Evolutionary conservation across 139 green algal species (phyloP).

Genomic region (Eudorina sp.): DNA sequence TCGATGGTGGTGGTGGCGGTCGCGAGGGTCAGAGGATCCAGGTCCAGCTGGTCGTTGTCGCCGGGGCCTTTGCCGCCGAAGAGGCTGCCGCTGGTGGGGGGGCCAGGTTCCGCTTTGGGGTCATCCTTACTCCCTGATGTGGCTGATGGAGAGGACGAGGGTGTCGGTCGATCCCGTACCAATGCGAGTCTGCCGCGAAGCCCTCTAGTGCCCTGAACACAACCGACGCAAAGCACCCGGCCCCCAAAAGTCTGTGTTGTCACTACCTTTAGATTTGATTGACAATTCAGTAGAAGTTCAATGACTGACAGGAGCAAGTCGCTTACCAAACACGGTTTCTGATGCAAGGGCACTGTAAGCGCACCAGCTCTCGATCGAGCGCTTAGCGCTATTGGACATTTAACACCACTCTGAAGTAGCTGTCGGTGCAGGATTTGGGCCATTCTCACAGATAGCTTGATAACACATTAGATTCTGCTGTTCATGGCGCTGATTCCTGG

Average conservation of each 20-base stretch:
- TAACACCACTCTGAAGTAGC: not conserved
- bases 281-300: not conserved
- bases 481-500: too few species aligned
- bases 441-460: too few species aligned
- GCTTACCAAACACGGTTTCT: too few species aligned
- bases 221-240: not conserved
- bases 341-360: not conserved
- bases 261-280: not conserved
- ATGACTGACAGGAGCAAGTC: not conserved
- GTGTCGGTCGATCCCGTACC: not conserved
- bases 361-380: not conserved
- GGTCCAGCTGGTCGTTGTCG: not conserved
- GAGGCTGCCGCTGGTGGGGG: not conserved
- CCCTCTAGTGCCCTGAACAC: not conserved
- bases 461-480: too few species aligned
- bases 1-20: slow-evolving; percentile 6
- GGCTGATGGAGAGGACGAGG: not conserved
- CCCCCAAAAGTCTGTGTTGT: not conserved
- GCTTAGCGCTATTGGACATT: not conserved
- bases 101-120: too few species aligned
- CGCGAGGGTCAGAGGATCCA: not conserved
- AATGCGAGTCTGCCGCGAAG: not conserved
- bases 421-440: not conserved
- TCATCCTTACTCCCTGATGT: not conserved
- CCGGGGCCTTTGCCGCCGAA: not conserved